A percentile compares a stretch with the other conserved stretches of the same genome.
Evolutionary conservation across 1,139 yeast genomes (phyloP).

Genomic region (Geotrichum carabidarum): DNA sequence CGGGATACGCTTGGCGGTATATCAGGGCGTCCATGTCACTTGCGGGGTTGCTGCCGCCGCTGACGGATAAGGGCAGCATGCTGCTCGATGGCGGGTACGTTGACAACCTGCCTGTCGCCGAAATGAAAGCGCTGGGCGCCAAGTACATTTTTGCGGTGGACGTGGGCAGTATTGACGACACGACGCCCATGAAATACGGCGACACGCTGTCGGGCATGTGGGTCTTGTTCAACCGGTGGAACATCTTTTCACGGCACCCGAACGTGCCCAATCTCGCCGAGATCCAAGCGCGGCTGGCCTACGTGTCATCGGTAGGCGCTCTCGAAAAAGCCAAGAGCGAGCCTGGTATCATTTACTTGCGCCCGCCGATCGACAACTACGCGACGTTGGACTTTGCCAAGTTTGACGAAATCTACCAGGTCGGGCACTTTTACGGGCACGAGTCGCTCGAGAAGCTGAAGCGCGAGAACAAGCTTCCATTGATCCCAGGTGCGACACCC

Average conservation of each 20-base stretch:
- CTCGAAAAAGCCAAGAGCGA: constrained; percentile 78
- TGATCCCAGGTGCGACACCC: constrained; percentile 50
- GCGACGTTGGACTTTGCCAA: constrained; percentile 91
- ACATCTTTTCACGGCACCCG: constrained; percentile 77
- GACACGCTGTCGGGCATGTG: constrained; percentile 80
- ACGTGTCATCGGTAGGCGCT: constrained; percentile 93
- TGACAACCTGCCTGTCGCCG: constrained; percentile 86
- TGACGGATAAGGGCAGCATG: constrained; percentile 84
- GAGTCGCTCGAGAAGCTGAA: constrained; percentile 52
- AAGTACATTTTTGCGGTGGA: constrained; percentile 89
- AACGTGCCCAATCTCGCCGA: constrained; percentile 93
- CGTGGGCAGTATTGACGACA: constrained; percentile 91
- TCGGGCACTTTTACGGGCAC: constrained; percentile 74
- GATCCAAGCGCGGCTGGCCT: constrained; percentile 86
- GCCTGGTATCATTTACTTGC: constrained; percentile 79
- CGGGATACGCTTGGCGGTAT: constrained; percentile 93
- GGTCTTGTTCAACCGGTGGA: constrained; percentile 52
- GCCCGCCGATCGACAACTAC: constrained; percentile 90
- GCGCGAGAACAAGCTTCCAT: constrained; percentile 52
- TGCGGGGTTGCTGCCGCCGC: constrained; percentile 85
- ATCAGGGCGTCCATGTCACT: constrained; percentile 94
- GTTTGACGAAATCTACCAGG: constrained; percentile 80
- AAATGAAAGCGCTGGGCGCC: constrained; percentile 83
- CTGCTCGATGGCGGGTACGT: constrained; percentile 92
- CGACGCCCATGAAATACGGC: constrained; percentile 87